Evolutionary conservation across 1,139 yeast species (phyloP).

Genomic region (Magnusiomyces paraingens): DNA sequence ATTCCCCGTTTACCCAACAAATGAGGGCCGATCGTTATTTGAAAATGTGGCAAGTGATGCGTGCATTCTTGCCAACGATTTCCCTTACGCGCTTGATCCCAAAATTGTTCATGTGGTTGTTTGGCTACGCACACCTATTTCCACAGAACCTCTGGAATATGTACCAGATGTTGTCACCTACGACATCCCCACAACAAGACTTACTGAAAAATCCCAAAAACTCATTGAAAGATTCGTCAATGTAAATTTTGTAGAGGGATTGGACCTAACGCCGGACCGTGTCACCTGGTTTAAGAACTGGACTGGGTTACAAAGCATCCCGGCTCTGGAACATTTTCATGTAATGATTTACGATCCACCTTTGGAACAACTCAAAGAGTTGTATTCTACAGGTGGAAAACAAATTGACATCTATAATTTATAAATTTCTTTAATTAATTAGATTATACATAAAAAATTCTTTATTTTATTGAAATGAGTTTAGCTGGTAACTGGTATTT

Average conservation of each 20-base stretch:
- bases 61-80: conserved; percentile 36
- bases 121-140: conserved; percentile 35
- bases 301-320: conserved; percentile 35
- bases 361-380: conserved; percentile 18
- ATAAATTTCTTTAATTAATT: not conserved
- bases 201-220: conserved; percentile 24
- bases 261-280: conserved; percentile 23
- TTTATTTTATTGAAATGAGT: not conserved
- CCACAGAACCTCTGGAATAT: conserved; percentile 20
- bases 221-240: conserved; percentile 29
- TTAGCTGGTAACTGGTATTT: not conserved
- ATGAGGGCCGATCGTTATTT: conserved; percentile 19
- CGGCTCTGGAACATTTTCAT: conserved; percentile 38
- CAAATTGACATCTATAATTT: conserved; percentile 3
- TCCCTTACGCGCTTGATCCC: conserved; percentile 36
- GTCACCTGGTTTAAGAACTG: conserved; percentile 39
- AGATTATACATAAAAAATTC: not conserved
- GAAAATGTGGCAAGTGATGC: conserved; percentile 28
- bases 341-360: conserved; percentile 30
- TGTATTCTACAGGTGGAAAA: conserved; percentile 15
- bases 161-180: conserved; percentile 3
- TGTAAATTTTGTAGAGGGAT: conserved; percentile 24
- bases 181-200: conserved; percentile 14
- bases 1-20: not conserved
- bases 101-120: conserved; percentile 37